These are phyloP conservation scores for Penicillium oxalicum DNA, from an alignment of 2,329 filamentous ascomycete species.

Conservation along the genomic window DNA sequence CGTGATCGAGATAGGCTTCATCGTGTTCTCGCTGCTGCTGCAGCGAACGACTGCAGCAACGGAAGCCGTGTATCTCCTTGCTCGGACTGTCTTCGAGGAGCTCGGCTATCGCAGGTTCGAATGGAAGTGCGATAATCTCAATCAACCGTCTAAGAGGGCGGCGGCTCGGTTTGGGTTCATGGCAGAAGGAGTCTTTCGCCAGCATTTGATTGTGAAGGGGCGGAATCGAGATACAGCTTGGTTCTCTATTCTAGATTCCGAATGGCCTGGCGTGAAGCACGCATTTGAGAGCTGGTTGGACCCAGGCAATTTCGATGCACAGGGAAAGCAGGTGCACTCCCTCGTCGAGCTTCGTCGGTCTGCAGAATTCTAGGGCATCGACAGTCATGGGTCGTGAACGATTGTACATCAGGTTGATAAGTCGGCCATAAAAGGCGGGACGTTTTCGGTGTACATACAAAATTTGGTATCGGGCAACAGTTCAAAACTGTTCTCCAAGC, in stretches of 20 bases:
- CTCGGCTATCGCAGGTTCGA: conserved; percentile 53
- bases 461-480: too few relatives aligned
- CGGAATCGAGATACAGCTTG: conserved; percentile 49
- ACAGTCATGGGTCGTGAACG: too few relatives aligned
- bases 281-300: conserved; percentile 16
- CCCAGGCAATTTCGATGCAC: conserved; percentile 11
- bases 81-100: conserved; percentile 48
- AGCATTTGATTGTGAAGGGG: conserved; percentile 55
- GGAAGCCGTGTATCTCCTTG: conserved; percentile 52
- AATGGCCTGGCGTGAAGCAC: conserved; percentile 10
- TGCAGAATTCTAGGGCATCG: neutral
- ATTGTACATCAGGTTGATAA: too few relatives aligned
- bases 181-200: conserved; percentile 55
- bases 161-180: conserved; percentile 53
- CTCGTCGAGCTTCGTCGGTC: conserved; percentile 5
- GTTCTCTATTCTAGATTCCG: conserved; percentile 16
- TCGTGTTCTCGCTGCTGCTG: conserved; percentile 47
- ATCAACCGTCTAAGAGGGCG: conserved; percentile 48
- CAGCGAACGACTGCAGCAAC: conserved; percentile 52
- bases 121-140: conserved; percentile 58
- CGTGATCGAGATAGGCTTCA: conserved; percentile 51
- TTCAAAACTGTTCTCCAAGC: too few relatives aligned
- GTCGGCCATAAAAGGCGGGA: too few relatives aligned
- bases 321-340: conserved; percentile 8
- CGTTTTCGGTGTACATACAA: too few relatives aligned